phyloP scores from a whole-genome alignment of 352 stramenopile species.

The Albugo candida region DNA sequence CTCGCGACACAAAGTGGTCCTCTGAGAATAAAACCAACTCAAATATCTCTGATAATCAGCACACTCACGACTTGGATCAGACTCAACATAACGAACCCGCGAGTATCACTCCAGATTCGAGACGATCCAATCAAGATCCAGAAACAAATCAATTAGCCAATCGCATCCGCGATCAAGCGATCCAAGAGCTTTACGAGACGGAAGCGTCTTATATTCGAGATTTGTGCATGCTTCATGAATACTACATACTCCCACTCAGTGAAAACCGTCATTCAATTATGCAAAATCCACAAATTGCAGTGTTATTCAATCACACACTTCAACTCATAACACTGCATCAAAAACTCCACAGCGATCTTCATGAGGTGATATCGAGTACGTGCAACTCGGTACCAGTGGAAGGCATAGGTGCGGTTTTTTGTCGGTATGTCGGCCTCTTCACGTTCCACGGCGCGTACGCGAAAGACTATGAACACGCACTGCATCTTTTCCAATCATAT shows the following conservation, averaged over 20 bases:
- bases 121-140: too few species aligned
- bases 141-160: too few species aligned
- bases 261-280: constrained; percentile 63
- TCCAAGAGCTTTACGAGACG: constrained; percentile 65
- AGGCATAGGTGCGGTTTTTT: constrained; percentile 56
- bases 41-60: too few species aligned
- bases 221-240: constrained; percentile 53
- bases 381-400: constrained; percentile 10
- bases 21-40: too few species aligned
- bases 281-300: constrained; percentile 63
- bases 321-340: constrained; percentile 74
- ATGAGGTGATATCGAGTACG: constrained; percentile 9
- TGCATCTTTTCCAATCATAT: constrained; percentile 34
- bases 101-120: too few species aligned
- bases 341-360: constrained; percentile 52
- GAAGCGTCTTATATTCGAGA: constrained; percentile 58
- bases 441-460: constrained; percentile 67
- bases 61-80: too few species aligned
- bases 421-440: constrained; percentile 66
- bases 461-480: constrained; percentile 67
- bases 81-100: too few species aligned
- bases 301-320: constrained; percentile 73
- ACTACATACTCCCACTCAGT: constrained; percentile 63
- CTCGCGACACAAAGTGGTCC: too few species aligned
- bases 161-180: constrained; percentile 22